Percentiles rank a stretch among this genome's conserved stretches.
Evolutionary conservation across 768 basidiomycete species (phyloP).

Genomic region (Mycena kentingensis): DNA sequence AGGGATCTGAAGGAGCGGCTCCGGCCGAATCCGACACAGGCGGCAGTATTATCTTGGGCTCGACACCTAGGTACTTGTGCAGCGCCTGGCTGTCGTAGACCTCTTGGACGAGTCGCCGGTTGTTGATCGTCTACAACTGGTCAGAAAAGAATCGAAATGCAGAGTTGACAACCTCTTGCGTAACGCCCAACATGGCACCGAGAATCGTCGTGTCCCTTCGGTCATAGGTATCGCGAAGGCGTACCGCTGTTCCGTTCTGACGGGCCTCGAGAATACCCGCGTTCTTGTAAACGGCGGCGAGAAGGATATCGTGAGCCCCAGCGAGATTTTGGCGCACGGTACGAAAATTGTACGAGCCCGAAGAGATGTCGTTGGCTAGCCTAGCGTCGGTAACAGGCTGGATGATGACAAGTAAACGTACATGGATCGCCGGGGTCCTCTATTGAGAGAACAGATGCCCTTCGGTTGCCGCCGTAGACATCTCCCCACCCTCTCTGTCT

Average conservation of each 20-base stretch:
- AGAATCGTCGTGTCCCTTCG: slow-evolving; percentile 77
- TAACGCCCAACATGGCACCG: slow-evolving; percentile 77
- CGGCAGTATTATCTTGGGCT: too few species aligned
- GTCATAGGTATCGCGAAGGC: slow-evolving; percentile 43
- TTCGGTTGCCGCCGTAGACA: slow-evolving; percentile 36
- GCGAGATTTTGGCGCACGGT: slow-evolving; percentile 83
- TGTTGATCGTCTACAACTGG: slow-evolving; percentile 65
- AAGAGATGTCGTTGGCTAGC: slow-evolving; percentile 90
- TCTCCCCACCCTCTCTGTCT: slow-evolving; percentile 79
- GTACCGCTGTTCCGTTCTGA: slow-evolving; percentile 49
- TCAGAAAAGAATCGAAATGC: neutral
- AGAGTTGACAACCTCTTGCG: slow-evolving; percentile 64
- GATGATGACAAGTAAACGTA: slow-evolving; percentile 45
- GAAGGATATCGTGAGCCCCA: slow-evolving; percentile 78
- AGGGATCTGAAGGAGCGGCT: neutral
- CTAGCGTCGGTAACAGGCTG: slow-evolving; percentile 7
- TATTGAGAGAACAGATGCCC: slow-evolving; percentile 68
- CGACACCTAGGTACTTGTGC: slow-evolving; percentile 59
- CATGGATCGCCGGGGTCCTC: slow-evolving; percentile 92
- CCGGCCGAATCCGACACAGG: neutral
- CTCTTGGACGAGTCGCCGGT: slow-evolving; percentile 68
- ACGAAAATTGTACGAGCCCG: slow-evolving; percentile 80
- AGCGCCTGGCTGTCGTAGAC: slow-evolving; percentile 61
- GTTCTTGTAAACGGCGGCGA: slow-evolving; percentile 67
- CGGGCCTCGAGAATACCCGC: slow-evolving; percentile 64